Evolutionary conservation across 352 stramenopile species (phyloP), one percentile per base, ranked within the genome.

Genomic region (Globisporangium orthogonon): DNA sequence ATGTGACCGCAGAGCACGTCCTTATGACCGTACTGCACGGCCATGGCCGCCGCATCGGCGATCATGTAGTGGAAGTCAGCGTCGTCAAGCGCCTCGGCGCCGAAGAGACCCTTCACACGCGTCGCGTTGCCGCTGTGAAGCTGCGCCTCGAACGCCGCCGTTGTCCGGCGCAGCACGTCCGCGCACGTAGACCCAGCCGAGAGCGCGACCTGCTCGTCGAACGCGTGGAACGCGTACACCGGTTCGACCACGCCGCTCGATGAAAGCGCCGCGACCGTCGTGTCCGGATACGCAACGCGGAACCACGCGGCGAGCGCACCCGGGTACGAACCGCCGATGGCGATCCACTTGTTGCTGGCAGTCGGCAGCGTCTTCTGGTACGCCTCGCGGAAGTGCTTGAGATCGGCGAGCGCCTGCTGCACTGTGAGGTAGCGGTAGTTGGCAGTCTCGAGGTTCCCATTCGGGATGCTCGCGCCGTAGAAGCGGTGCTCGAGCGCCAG

Each of bases 41-140:
- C 82, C 87, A 96, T 96, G 1, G 87, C 84, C 17, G 86, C 85
- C 18, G 83, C 67, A 62, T 95, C 86, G 7, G 86, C 86, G 50
- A 95, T 71, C 87, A 96, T 96, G 70, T 96, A 96, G 66, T 91
- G 91, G 62, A 96, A 96, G 56, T 95, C 86, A 14, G 71, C 66
- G 33, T 91, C 78, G 7, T 53, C 66, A 33, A 95, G 63, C 11
- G 62, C 69, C 31, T 83, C 43, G 1, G 81, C 80, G 14, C 85
- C 80, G 33, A 96, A 71, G 11, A 94, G 58, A 28, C 39, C 60
- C 54, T 90, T 90, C 48, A 88, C 83, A 11, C 45, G 59, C 9
- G 80, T 85, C 37, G 59, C 71, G 47, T 86, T 89, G 31, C 67
- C 70, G 23, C 62, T 56, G 0, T 45, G 39, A 40, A 95, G 74